Evolutionary conservation across 345 rosid genomes (phyloP), one percentile per base, ranked within the genome.

Genomic region (Salix arbutifolia): DNA sequence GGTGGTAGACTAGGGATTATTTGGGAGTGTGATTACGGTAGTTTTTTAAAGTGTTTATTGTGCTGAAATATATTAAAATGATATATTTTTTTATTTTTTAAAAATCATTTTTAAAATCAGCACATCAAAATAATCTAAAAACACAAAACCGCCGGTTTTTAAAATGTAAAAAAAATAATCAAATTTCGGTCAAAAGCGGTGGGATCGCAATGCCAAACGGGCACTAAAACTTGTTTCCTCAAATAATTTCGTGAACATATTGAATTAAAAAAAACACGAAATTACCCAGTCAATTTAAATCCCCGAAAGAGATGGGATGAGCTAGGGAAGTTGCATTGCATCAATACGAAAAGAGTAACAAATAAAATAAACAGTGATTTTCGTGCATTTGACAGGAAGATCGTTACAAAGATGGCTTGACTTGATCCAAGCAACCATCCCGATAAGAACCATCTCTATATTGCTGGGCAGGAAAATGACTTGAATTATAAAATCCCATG

Each of bases 381-480:
- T 67, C 14, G 67, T n/a, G 69, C 72, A 70, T 30, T 72, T 28
- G 80, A 72, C 80, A 72, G 50, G 65, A 65, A 42, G 67, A 75
- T 83, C 72, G 40, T 74, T 80, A 23, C 83, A 77, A 53, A 67
- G 33, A 35, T 50, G 77, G 81, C 68, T 77, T 80, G 81, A 80
- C 83, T 74, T 50, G 40, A 80, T 77, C 83, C 52, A 70, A 69
- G 35, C 77, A 78, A 33, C 70, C 6, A 42, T 40, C 9, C 30
- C 31, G 21, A 8, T 58, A 8, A 40, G 18, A 14, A 28, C 38
- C 37, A 14, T 25, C 13, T 37, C 21, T 18, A 28, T 56, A n/a
- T 69, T 28, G 14, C 23, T 19, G 65, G 28, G 46, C 17, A 13
- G 33, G 69, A 78, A 58, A 78, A 42, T 53, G 71, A 78, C 60